A percentile compares a stretch with the other conserved stretches of the same genome.
Evolutionary conservation across 805 yeast species (phyloP).

Genomic region (Monosporozyma servazzii): DNA sequence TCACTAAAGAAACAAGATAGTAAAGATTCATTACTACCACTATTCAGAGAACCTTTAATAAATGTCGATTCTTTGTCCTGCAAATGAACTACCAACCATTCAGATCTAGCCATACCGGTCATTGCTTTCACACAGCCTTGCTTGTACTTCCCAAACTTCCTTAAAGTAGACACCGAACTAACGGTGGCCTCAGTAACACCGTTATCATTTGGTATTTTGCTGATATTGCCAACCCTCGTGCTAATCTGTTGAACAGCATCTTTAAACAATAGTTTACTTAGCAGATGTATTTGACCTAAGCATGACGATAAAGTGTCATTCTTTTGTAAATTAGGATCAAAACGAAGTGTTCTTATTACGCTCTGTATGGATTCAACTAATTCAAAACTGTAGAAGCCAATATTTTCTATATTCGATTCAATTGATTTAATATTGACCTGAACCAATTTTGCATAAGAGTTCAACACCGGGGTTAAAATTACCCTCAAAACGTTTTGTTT

Average conservation of each 20-base stretch:
- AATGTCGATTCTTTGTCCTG: conserved; percentile 23
- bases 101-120: conserved; percentile 44
- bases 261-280: conserved; percentile 38
- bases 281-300: conserved; percentile 15
- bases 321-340: conserved; percentile 17
- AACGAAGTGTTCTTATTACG: conserved; percentile 28
- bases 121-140: conserved; percentile 43
- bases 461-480: conserved; percentile 31
- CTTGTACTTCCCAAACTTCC: conserved; percentile 55
- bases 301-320: conserved; percentile 21
- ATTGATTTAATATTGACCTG: conserved; percentile 33
- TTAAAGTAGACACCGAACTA: conserved; percentile 59
- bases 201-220: conserved; percentile 51
- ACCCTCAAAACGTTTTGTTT: conserved; percentile 26
- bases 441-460: conserved; percentile 33
- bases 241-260: conserved; percentile 53
- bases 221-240: conserved; percentile 36
- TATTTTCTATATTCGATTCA: conserved; percentile 35
- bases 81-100: conserved; percentile 48
- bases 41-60: conserved; percentile 3
- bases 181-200: conserved; percentile 65
- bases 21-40: conserved; percentile 34
- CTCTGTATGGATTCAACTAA: conserved; percentile 40
- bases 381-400: conserved; percentile 50
- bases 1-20: conserved; percentile 67